Evolutionary conservation across 352 stramenopile species (phyloP), one percentile per base, ranked within the genome.

Genomic region (Globisporangium paroecandrum): DNA sequence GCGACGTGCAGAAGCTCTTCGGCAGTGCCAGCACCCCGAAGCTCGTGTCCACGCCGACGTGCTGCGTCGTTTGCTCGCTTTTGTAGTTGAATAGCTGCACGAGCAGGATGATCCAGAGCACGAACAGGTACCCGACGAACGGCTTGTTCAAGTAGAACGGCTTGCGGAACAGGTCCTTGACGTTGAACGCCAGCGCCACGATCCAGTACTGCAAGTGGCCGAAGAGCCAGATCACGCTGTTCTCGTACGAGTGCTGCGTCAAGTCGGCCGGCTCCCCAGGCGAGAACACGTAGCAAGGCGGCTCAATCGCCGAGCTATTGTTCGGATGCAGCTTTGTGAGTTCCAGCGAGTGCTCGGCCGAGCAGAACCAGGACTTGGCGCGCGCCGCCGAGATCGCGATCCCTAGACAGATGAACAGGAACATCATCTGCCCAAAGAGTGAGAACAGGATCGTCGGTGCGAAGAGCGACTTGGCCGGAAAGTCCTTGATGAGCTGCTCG

Each of bases 191-290:
- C 18, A 91, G 61, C 2, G 83, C 86, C 8, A 87, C 79, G 64
- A 91, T 80, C 76, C 81, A 89, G 68, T 91, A 94, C 72, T 92
- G 83, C 43, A 90, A 29, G 69, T 94, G 84, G 1, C 86, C 86
- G 47, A 91, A 90, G 34, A 89, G 78, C 86, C 86, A 94, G 6
- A 93, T 41, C 8, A 92, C 80, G 58, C 74, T 87, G 77, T 90
- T 89, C 63, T 94, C 86, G 72, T 89, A 91, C 64, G 86, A 90
- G 68, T 90, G 72, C 36, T 79, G 71, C 20, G 83, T 94, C 36
- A 91, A 61, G 36, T 91, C 79, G 3, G 68, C 73, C 9, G 77
- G 77, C 34, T 79, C 70, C 1, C 79, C 82, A 0, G 84, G 72
- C 7, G 79, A 63, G 34, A 90, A 92, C 68, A 77, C 73, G 64